Percentiles rank a stretch among this genome's conserved stretches.
These are phyloP conservation scores for Pythium biforme DNA, from an alignment of 352 stramenopile genomes.

Conservation along the genomic window DNA sequence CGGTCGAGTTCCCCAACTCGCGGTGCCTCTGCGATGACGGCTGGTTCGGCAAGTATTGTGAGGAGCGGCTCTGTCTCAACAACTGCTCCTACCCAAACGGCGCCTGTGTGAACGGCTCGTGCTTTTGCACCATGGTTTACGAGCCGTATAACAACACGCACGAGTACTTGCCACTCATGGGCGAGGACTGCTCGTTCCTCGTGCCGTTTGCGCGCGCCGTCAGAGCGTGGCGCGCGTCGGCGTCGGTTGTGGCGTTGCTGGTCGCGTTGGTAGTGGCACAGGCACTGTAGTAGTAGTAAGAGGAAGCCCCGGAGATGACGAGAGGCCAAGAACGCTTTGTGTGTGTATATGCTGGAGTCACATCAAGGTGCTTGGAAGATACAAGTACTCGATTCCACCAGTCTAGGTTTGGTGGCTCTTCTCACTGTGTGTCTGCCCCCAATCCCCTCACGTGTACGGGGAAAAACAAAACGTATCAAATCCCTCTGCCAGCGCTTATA, in stretches of 20 bases:
- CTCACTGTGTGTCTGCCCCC: too few relatives aligned
- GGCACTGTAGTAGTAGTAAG: background rate
- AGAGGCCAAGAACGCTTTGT: too few relatives aligned
- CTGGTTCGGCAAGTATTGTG: conserved; percentile 94
- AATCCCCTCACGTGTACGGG: too few relatives aligned
- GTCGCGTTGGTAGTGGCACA: background rate
- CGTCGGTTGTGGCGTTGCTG: background rate
- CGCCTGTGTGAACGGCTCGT: conserved; percentile 89
- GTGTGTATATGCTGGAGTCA: too few relatives aligned
- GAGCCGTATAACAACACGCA: conserved; percentile 94
- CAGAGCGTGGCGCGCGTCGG: background rate
- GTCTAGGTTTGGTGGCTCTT: too few relatives aligned
- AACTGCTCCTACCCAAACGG: conserved; percentile 97
- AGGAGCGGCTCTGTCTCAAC: conserved; percentile 92
- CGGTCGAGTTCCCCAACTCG: conserved; percentile 94
- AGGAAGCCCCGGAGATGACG: too few relatives aligned
- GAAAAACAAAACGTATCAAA: too few relatives aligned
- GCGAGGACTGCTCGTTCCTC: conserved; percentile 83
- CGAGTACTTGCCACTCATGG: conserved; percentile 75
- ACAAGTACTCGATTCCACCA: too few relatives aligned
- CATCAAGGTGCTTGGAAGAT: too few relatives aligned
- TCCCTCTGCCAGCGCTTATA: too few relatives aligned
- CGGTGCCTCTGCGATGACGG: conserved; percentile 94
- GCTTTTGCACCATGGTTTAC: conserved; percentile 91
- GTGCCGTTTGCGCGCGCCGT: conserved; percentile 57